These are phyloP conservation scores for Gynochthodes officinalis DNA, from an alignment of 257 asterid genomes.

Conservation along the genomic window DNA sequence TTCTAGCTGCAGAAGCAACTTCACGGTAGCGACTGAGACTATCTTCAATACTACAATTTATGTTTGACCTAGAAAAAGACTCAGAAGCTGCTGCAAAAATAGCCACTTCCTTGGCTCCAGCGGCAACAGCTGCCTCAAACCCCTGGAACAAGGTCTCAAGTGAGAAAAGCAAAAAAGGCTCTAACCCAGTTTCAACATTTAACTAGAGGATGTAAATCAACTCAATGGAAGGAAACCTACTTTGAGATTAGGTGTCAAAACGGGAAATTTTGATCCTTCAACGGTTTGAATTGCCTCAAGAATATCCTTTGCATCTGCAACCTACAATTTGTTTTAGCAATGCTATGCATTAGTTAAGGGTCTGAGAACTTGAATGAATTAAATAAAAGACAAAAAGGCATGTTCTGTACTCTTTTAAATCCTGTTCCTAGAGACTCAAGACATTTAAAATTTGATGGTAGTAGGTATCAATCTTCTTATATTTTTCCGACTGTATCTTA, in stretches of 20 bases:
- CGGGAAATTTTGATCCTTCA: slow-evolving; percentile 60
- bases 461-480: not conserved
- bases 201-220: slow-evolving; percentile 3
- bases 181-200: not conserved
- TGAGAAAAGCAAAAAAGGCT: not conserved
- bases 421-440: not conserved
- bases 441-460: not conserved
- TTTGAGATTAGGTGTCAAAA: slow-evolving; percentile 86
- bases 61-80: slow-evolving; percentile 74
- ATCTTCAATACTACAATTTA: slow-evolving; percentile 79
- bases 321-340: slow-evolving; percentile 42
- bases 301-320: slow-evolving; percentile 86
- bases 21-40: slow-evolving; percentile 76
- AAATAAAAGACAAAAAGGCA: not conserved
- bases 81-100: slow-evolving; percentile 92
- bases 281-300: slow-evolving; percentile 62
- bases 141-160: slow-evolving; percentile 48
- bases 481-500: not conserved
- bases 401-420: not conserved
- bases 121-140: slow-evolving; percentile 75
- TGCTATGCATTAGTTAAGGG: slow-evolving; percentile 21
- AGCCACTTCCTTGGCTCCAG: slow-evolving; percentile 95
- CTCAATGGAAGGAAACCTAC: slow-evolving; percentile 31
- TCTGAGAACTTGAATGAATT: not conserved
- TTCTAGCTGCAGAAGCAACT: slow-evolving; percentile 72